Base-by-base conservation (phyloP, 768 basidiomycete genomes). In the Daedalea quercina region DNA sequence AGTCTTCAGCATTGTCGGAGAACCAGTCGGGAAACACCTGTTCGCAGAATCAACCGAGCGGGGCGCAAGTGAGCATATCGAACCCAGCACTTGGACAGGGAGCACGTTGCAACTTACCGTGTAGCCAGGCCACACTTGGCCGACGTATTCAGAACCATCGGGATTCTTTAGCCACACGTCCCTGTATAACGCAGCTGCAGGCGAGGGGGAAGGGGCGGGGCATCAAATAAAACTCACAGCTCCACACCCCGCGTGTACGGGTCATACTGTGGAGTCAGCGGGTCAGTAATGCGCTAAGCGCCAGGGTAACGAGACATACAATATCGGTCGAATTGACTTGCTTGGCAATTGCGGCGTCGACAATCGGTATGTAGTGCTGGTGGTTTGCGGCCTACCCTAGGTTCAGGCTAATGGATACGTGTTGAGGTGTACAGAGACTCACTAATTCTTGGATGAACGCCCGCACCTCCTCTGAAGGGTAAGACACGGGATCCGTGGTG, bases 41-140 rank as follows among this genome's bases (percentile, higher is more conserved):
- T n/a, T 23, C 57, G 24, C 46, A 35, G 2, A 20, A 48, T 4
- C 19, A 24, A 22, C 4, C 13, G 9, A 20, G n/a, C 20, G 7
- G 44, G 12, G 4, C 9, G 26, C 23, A 25, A 4, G 13, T 22
- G 44, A 22, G 44, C 44, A 17, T 17, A 3, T 20, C 9, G 22
- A 44, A 4, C 25, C 44, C 3, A 34, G 2, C 7, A 31, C 9
- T 13, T 34, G 49, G 19, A 8, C 23, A 20, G 17, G 6, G 9
- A 40, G 15, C 12, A 26, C 25, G 24, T 6, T 26, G 11, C 4
- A 19, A 62, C 74, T 17, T 33, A 81, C 85, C 7, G 84, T 83
- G 66, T 79, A 84, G 22, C 87, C 85, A 15, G 87, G 86, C 87
- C 85, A 90, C 9, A 88, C 87, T 61, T 82, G 75, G 11, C 89